Evolutionary conservation across 2,329 filamentous ascomycete species (phyloP).

Genomic region (Ophiostoma tasmaniense): DNA sequence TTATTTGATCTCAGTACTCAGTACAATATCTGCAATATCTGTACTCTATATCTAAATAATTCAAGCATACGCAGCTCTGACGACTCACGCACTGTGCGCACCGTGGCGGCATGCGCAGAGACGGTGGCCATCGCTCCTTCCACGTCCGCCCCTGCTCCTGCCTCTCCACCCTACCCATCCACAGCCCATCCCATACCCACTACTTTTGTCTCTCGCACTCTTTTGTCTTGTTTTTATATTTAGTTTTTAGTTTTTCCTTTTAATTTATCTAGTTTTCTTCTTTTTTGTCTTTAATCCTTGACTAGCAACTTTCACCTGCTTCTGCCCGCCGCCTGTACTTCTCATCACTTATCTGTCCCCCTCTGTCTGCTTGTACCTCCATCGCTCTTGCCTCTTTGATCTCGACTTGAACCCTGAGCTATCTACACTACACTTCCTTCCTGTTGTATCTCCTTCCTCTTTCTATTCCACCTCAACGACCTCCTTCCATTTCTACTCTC

Average conservation of each 20-base stretch:
- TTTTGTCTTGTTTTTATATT: background rate
- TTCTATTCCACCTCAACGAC: background rate
- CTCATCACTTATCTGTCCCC: background rate
- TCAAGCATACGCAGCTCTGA: too few species aligned
- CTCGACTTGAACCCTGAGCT: background rate
- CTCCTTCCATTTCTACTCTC: background rate
- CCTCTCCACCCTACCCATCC: background rate
- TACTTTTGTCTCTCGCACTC: background rate
- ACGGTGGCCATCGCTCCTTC: background rate
- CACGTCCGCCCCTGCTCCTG: background rate
- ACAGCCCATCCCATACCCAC: background rate
- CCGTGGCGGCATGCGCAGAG: background rate
- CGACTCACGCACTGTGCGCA: background rate
- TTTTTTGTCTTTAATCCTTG: background rate
- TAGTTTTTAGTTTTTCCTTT: background rate
- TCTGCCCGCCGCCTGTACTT: background rate
- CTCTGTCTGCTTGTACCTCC: background rate
- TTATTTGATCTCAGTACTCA: too few species aligned
- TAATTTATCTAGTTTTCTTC: background rate
- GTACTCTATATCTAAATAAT: too few species aligned
- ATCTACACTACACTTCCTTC: background rate
- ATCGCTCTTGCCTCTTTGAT: background rate
- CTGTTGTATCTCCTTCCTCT: background rate
- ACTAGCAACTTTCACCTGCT: background rate
- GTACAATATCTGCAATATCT: too few species aligned